A percentile compares a stretch with the other conserved stretches of the same genome.
Evolutionary conservation across 192 early-diverging fungal species (phyloP).

Genomic region (Coemansia guatemalensis): DNA sequence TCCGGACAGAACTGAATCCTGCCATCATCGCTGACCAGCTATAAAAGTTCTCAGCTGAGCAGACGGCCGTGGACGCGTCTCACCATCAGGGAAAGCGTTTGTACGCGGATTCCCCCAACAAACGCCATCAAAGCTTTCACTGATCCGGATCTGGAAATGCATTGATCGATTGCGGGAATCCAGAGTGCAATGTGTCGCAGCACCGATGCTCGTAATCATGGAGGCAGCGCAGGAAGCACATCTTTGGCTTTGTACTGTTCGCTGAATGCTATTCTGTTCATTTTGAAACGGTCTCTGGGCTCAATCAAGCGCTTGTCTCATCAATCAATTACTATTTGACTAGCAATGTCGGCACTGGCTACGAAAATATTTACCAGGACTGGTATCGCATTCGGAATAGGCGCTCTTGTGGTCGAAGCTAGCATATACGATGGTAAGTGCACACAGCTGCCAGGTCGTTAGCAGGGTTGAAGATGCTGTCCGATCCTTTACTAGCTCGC

Average conservation of each 20-base stretch:
- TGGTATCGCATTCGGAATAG: slow-evolving; percentile 74
- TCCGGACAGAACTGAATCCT: too few species aligned
- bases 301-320: background rate
- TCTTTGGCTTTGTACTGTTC: background rate
- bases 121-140: background rate
- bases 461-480: background rate
- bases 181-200: background rate
- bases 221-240: background rate
- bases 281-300: background rate
- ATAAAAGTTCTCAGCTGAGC: too few species aligned
- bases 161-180: background rate
- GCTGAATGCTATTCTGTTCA: background rate
- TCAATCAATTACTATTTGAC: background rate
- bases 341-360: slow-evolving; percentile 26
- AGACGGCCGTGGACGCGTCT: too few species aligned
- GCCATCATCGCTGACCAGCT: too few species aligned
- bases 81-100: background rate
- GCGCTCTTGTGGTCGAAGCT: slow-evolving; percentile 69
- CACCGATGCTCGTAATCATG: background rate
- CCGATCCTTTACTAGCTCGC: background rate
- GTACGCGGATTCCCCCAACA: background rate
- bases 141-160: background rate
- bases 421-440: slow-evolving; percentile 91
- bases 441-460: background rate
- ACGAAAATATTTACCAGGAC: slow-evolving; percentile 74